Percentiles rank a stretch among this genome's conserved stretches.
Conservation (phyloP, 2,329 filamentous ascomycete species). For the Anisogramma anomala region DNA sequence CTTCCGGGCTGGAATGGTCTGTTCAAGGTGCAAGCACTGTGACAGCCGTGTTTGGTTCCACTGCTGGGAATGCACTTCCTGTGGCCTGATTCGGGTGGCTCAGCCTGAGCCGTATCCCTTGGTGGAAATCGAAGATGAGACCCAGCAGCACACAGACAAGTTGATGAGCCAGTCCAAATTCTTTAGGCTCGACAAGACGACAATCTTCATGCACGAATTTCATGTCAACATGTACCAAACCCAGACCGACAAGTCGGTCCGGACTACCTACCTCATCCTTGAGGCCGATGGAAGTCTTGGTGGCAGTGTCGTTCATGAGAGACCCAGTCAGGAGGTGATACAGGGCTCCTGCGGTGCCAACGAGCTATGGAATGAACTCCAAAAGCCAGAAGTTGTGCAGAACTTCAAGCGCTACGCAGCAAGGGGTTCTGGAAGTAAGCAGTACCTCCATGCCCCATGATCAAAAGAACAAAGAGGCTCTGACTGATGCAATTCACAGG, state of each 20-base stretch:
- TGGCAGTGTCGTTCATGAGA: constrained; percentile 34
- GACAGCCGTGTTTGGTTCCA: background rate
- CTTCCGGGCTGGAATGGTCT: background rate
- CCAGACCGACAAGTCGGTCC: constrained; percentile 17
- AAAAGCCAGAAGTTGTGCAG: constrained; percentile 29
- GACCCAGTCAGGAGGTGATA: constrained; percentile 39
- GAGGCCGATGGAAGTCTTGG: constrained; percentile 29
- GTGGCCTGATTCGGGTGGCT: background rate
- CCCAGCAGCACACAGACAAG: background rate
- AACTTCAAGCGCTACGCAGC: constrained; percentile 33
- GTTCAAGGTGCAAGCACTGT: background rate
- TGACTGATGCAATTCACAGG: constrained; percentile 21
- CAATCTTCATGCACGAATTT: background rate
- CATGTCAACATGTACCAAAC: background rate
- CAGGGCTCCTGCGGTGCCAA: constrained; percentile 39
- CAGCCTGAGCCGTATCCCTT: constrained; percentile 3
- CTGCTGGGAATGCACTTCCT: background rate
- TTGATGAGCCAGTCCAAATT: background rate
- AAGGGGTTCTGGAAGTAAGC: constrained; percentile 24
- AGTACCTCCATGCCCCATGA: constrained; percentile 12
- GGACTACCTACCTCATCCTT: constrained; percentile 31
- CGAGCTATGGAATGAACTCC: constrained; percentile 42
- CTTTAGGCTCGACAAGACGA: background rate
- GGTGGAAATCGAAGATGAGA: constrained; percentile 1
- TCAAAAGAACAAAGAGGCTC: background rate